Evolutionary conservation across 2,329 filamentous ascomycete species (phyloP), one percentile per base, ranked within the genome.

Genomic region (Ophiostoma himal-ulmi): DNA sequence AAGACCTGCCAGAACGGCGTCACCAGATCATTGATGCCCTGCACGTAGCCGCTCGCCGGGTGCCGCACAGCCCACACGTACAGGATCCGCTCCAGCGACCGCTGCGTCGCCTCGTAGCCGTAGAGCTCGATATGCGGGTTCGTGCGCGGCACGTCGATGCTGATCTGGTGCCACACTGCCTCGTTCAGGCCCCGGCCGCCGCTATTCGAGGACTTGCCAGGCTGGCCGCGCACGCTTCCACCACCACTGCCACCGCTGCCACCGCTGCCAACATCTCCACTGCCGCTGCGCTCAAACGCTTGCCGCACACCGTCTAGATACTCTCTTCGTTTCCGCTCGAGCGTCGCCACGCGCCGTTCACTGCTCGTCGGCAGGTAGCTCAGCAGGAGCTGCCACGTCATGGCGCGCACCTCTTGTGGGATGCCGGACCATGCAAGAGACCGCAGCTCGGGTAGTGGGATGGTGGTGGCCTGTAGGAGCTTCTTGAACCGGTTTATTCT

Each of bases 1-100:
- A 99, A 99, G 2, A 98, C 94, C 80, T 99, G 94, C 91, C 93
- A 99, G 78, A 99, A 98, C 0, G 95, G 95, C 11, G 94, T 97
- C 14, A 97, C 95, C 39, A 99, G 86, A 78, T 99, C 95, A 79
- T 99, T 99, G 81, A 99, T 99, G 48, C 95, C 95, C 81, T 99
- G 95, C 0, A 99, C 95, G 77, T 99, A 99, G 68, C 95, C 95
- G 77, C 93, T 97, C 6, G 96, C 96, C 1, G 95, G 95, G 81
- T 99, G 95, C 68, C 96, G 88, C 75, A 99, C 96, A 1, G 95
- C 95, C 95, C 95, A 99, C 1, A 99, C 88, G 78, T 99, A 99
- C 26, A 99, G 81, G 75, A 99, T 98, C 67, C 94, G 89, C 80
- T 99, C 96, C 17, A 99, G 82, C 0, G 93, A 97, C 70, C 94